phyloP scores from a whole-genome alignment of 2,329 filamentous ascomycete species.

The Aspergillus pseudotamarii region DNA sequence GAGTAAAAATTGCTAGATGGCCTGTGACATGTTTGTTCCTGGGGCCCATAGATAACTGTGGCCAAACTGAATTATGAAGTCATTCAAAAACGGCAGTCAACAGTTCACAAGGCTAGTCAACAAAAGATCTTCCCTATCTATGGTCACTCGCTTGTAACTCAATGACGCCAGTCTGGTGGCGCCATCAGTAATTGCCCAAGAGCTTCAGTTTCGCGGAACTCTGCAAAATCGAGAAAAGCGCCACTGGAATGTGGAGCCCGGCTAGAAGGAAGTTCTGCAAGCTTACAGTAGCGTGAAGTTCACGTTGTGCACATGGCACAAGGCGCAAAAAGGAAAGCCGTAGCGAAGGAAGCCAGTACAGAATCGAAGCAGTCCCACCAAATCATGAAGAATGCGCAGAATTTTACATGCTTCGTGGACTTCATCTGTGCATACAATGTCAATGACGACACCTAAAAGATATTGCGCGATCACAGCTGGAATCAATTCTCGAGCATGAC shows the following conservation, averaged over 20 bases:
- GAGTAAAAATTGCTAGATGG: background rate
- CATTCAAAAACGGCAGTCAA: background rate
- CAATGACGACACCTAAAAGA: background rate
- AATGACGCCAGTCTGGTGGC: background rate
- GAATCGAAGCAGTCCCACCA: too few species aligned
- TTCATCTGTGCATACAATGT: background rate
- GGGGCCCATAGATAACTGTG: too few species aligned
- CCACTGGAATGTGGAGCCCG: constrained; percentile 14
- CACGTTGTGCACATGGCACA: background rate
- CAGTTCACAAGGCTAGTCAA: background rate
- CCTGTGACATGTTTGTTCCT: background rate
- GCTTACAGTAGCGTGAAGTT: constrained; percentile 5
- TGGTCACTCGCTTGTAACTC: background rate
- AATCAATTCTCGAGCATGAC: background rate
- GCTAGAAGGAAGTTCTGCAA: constrained; percentile 10
- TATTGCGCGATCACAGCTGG: background rate
- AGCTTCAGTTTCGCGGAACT: background rate
- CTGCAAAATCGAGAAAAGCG: constrained; percentile 6
- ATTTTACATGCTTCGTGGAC: background rate
- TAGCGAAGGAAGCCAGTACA: background rate
- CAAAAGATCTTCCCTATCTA: background rate
- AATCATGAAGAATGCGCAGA: background rate
- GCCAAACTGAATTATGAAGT: background rate
- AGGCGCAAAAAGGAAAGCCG: background rate
- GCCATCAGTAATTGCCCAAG: background rate